A percentile compares a stretch with the other conserved stretches of the same genome.
Conservation (phyloP, 139 green algal genomes). For the Coccomyxa sp. region DNA sequence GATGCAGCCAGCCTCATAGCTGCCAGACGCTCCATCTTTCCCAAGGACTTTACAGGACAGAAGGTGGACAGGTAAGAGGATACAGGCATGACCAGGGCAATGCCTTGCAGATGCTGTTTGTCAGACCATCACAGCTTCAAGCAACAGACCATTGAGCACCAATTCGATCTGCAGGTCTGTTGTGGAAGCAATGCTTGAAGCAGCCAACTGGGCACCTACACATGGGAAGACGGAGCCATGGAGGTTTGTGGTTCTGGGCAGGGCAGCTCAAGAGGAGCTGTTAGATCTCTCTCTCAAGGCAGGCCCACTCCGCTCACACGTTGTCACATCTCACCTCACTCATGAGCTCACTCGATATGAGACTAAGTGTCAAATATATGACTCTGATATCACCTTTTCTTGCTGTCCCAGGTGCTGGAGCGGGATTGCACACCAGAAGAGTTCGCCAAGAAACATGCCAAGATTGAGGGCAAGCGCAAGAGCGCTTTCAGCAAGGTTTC, state of each 20-base stretch:
- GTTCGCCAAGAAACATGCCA: slow-evolving; percentile 9
- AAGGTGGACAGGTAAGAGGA: slow-evolving; percentile 10
- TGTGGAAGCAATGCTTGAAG: slow-evolving; percentile 32
- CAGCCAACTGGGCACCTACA: slow-evolving; percentile 61
- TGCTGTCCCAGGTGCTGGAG: slow-evolving; percentile 8
- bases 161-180: slow-evolving; percentile 1
- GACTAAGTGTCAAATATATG: background rate
- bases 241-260: slow-evolving; percentile 56
- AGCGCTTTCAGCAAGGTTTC: background rate
- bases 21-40: slow-evolving; percentile 34
- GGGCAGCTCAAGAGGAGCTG: slow-evolving; percentile 15
- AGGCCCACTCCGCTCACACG: background rate
- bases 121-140: too few relatives aligned
- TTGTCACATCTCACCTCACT: background rate
- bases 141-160: background rate
- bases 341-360: background rate
- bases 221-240: slow-evolving; percentile 60
- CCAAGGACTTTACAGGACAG: slow-evolving; percentile 46
- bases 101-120: background rate
- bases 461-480: slow-evolving; percentile 14
- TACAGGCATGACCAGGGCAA: background rate
- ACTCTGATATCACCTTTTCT: background rate
- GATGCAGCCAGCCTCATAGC: slow-evolving; percentile 4
- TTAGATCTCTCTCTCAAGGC: slow-evolving; percentile 43
- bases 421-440: background rate